Conservation (phyloP, 169 alveolate species). For the Eimeria maxima region DNA sequence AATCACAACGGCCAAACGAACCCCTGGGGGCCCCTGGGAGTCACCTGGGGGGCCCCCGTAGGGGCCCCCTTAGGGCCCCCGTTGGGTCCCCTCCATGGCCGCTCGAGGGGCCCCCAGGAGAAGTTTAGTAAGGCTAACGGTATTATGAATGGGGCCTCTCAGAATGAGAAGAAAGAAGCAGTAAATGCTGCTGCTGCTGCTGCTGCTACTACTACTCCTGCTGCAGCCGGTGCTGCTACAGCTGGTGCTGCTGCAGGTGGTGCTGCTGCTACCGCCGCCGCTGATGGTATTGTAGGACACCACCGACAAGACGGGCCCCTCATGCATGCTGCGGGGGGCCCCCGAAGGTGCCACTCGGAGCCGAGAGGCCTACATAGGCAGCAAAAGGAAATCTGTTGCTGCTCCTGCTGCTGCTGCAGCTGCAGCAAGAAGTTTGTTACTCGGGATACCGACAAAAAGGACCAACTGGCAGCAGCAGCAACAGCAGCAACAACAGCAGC, state of each 20-base stretch:
- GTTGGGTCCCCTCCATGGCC: background rate
- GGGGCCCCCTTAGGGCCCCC: background rate
- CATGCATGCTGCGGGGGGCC: background rate
- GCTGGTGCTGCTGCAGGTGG: no score
- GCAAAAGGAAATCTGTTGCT: background rate
- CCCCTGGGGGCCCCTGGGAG: background rate
- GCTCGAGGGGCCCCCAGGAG: background rate
- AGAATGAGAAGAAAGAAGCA: background rate
- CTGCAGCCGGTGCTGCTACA: no score
- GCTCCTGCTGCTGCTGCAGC: constrained; percentile 35
- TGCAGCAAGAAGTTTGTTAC: no score
- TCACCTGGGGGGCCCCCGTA: background rate
- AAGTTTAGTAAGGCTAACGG: background rate
- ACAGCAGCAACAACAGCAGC: background rate
- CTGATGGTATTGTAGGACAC: no score
- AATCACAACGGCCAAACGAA: background rate
- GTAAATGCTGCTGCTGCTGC: background rate
- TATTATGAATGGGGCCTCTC: no score
- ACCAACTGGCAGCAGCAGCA: background rate
- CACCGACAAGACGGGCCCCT: background rate
- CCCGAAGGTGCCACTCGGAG: background rate
- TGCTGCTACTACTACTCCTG: no score
- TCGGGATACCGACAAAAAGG: background rate
- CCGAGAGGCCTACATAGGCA: background rate
- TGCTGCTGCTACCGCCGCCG: no score